Base-by-base conservation (phyloP, 257 asterid species). In the Forsythia suspensa region DNA sequence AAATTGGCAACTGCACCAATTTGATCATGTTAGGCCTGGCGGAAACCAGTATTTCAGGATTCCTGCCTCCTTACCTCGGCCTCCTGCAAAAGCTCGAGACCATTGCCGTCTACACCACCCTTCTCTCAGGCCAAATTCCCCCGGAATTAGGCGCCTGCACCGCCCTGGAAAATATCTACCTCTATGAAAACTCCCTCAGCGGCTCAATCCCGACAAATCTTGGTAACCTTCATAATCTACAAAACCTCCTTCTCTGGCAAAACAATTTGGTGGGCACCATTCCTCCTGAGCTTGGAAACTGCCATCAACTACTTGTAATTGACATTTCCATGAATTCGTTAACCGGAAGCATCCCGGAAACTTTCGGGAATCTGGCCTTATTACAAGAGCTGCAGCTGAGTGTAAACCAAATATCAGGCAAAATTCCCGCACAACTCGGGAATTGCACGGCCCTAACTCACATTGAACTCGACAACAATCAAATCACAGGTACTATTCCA, bases 381-480 rank as follows among this genome's bases (percentile, higher is more conserved):
- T 72, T 92, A 11, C 90, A 92, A 41, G 97, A 90, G 80, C 79
- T 92, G 74, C 95, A 88, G 85, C 74, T 90, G 80, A 92, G 97
- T 57, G 92, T 80, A 79, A 92, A 92, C 79, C 92, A 91, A 75
- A 75, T 92, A 37, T 88, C 96, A 0, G 96, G 97, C 38, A 81
- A 76, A 82, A 91, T 92, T 57, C 97, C 96, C 7, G 29, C 84
- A n/a, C 80, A 81, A 20, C 87, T 92, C 0, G 92, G 97, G 15
- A 87, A 89, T 38, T 92, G 97, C 75, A 78, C 85, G 11, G 87
- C 84, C 4, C 76, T 92, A 11, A 90, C 90, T 24, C 95, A 90
- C 72, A 88, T 92, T 57, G 97, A 92, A 85, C 91, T 92, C 20
- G 96, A 91, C 38, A 90, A 92, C 92, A 92, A 92, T 72, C 92